Evolutionary conservation across 2,329 filamentous ascomycete genomes (phyloP).

Genomic region (Thyridium curvatum): DNA sequence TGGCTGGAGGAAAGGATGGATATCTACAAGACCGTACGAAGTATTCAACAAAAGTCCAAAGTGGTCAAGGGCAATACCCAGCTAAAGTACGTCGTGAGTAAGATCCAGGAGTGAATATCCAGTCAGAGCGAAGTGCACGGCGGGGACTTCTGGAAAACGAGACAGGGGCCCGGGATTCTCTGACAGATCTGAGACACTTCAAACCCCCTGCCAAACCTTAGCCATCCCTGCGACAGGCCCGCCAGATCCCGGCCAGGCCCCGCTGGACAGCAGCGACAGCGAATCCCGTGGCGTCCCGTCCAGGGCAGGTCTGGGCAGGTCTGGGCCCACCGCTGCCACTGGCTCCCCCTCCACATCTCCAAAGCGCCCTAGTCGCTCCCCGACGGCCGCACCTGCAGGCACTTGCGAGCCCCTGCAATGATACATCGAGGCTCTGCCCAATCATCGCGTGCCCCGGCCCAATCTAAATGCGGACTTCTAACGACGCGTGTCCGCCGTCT

Average conservation of each 20-base stretch:
- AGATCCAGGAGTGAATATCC: too few species aligned
- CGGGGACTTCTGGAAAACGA: conserved; percentile 8
- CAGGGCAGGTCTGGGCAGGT: background rate
- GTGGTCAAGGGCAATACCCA: too few species aligned
- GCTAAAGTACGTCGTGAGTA: too few species aligned
- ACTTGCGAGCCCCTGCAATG: conserved; percentile 12
- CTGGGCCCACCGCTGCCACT: conserved; percentile 13
- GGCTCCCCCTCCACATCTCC: background rate
- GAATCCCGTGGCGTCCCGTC: too few species aligned
- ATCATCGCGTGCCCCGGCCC: conserved; percentile 16
- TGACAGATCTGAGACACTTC: conserved; percentile 36
- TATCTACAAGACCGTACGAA: too few species aligned
- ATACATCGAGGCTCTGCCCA: conserved; percentile 8
- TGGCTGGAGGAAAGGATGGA: too few species aligned
- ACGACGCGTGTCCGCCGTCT: conserved; percentile 15
- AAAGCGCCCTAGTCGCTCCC: conserved; percentile 2
- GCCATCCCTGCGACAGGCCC: conserved; percentile 5
- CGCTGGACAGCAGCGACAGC: too few species aligned
- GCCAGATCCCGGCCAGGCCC: too few species aligned
- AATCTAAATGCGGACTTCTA: conserved; percentile 34
- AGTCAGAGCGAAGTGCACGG: background rate
- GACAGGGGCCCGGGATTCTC: conserved; percentile 21
- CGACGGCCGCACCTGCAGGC: conserved; percentile 10
- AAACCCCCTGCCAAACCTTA: conserved; percentile 11
- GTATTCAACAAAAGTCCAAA: too few species aligned